Percentiles rank a stretch among this genome's conserved stretches.
Conservation (phyloP, 164 flowering plant species). For the Magnolia officinalis region DNA sequence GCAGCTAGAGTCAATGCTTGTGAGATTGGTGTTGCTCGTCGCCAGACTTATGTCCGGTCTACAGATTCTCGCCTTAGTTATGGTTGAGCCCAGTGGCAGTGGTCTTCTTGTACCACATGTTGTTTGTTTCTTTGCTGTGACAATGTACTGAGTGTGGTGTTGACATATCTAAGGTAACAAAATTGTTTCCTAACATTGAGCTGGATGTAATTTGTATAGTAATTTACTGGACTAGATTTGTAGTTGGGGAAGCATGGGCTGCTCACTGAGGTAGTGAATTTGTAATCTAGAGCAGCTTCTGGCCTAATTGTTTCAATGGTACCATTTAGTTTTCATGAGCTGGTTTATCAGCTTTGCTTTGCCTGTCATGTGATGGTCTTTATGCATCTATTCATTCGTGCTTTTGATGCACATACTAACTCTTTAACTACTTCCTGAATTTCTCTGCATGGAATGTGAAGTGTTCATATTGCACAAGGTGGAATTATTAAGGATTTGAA, state of each 20-base stretch:
- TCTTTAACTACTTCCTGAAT: too few species aligned
- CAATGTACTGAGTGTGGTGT: not conserved
- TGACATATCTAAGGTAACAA: not conserved
- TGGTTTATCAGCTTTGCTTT: too few species aligned
- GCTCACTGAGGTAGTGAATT: conserved; percentile 2
- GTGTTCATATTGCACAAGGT: too few species aligned
- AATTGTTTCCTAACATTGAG: conserved; percentile 35
- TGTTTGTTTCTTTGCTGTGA: conserved; percentile 5
- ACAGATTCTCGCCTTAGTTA: conserved; percentile 69
- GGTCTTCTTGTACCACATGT: not conserved
- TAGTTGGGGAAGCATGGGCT: not conserved
- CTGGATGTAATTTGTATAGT: conserved; percentile 40
- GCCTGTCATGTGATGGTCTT: too few species aligned
- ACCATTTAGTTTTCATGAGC: too few species aligned
- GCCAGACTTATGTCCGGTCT: conserved; percentile 57
- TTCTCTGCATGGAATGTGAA: too few species aligned
- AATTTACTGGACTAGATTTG: conserved; percentile 10
- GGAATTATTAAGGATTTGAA: too few species aligned
- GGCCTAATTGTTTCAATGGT: too few species aligned
- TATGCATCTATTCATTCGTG: too few species aligned
- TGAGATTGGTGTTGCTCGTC: conserved; percentile 85
- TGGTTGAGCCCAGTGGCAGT: conserved; percentile 32
- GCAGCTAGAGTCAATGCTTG: conserved; percentile 96
- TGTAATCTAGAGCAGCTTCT: conserved; percentile 12
- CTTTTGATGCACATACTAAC: too few species aligned